Evolutionary conservation across 2,329 filamentous ascomycete species (phyloP).

Genomic region (Aspergillus latus): DNA sequence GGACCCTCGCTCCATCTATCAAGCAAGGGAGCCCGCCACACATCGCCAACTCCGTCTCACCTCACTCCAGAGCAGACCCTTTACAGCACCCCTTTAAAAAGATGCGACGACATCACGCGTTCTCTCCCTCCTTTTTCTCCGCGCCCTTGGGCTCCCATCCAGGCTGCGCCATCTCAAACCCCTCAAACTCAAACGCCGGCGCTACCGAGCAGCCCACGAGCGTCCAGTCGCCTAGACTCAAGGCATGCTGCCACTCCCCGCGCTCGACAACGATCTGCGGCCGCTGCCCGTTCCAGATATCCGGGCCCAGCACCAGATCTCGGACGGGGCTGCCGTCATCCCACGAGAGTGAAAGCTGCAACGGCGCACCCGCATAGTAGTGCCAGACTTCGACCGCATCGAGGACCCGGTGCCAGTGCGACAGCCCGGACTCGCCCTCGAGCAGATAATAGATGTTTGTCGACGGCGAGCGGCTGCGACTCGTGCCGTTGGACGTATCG

Average conservation of each 20-base stretch:
- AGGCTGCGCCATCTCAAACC: slow-evolving; percentile 4
- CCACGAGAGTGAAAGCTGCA: slow-evolving; percentile 1
- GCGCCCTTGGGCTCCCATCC: neutral
- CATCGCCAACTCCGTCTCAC: too few species aligned
- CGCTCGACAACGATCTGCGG: slow-evolving; percentile 6
- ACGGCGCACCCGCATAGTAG: slow-evolving; percentile 1
- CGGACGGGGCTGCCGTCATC: slow-evolving; percentile 1
- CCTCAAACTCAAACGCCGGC: slow-evolving; percentile 3
- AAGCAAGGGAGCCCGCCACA: too few species aligned
- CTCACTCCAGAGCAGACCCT: too few species aligned
- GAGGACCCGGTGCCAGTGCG: slow-evolving; percentile 4
- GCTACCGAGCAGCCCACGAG: slow-evolving; percentile 2
- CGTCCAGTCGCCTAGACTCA: slow-evolving; percentile 1
- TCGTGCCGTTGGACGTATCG: neutral
- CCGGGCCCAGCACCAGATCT: slow-evolving; percentile 1
- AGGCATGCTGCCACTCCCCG: slow-evolving; percentile 4
- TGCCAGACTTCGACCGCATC: slow-evolving; percentile 9
- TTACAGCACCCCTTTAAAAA: too few species aligned
- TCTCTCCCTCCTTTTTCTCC: neutral
- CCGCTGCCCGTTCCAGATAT: neutral
- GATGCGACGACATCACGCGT: too few species aligned
- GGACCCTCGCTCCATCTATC: too few species aligned
- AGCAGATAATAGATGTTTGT: slow-evolving; percentile 8
- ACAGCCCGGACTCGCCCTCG: neutral
- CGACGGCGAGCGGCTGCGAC: neutral